Conservation (phyloP, 2,329 filamentous ascomycete genomes). For the Colletotrichum zoysiae region DNA sequence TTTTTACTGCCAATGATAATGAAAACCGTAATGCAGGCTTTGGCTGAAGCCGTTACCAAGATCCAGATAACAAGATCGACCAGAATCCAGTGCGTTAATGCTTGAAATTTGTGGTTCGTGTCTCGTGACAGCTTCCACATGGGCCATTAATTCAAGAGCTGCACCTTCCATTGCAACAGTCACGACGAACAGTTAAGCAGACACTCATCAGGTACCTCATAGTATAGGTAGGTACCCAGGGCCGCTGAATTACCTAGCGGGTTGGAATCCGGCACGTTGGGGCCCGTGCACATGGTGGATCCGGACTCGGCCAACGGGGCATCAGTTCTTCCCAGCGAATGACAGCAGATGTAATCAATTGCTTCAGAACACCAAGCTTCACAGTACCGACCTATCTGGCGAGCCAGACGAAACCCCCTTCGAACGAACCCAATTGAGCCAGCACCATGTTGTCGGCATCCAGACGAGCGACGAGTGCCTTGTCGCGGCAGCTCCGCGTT, state of each 20-base stretch:
- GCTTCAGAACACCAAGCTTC: slow-evolving; percentile 40
- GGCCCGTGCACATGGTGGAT: slow-evolving; percentile 6
- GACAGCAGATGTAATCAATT: slow-evolving; percentile 40
- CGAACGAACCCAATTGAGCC: slow-evolving; percentile 35
- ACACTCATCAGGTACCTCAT: no score
- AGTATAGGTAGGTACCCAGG: not conserved
- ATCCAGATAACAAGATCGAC: not conserved
- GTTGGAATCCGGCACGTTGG: not conserved
- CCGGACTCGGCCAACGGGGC: slow-evolving; percentile 26
- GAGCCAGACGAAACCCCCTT: slow-evolving; percentile 29
- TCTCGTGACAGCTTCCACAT: not conserved
- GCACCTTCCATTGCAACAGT: not conserved
- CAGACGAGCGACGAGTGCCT: slow-evolving; percentile 55
- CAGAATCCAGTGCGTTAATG: no score
- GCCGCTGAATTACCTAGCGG: not conserved
- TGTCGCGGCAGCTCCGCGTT: slow-evolving; percentile 60
- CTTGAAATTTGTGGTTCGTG: not conserved
- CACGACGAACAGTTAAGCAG: no score
- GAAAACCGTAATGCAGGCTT: not conserved
- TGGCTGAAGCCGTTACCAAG: not conserved
- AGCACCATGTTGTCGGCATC: slow-evolving; percentile 61
- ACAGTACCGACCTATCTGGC: slow-evolving; percentile 29
- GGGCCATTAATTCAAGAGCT: not conserved
- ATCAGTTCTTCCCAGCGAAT: slow-evolving; percentile 39
- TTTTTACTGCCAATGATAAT: not conserved